A percentile compares a stretch with the other conserved stretches of the same genome.
Evolutionary conservation across 305 asterid genomes (phyloP).

Genomic region (Fraxinus platypoda): DNA sequence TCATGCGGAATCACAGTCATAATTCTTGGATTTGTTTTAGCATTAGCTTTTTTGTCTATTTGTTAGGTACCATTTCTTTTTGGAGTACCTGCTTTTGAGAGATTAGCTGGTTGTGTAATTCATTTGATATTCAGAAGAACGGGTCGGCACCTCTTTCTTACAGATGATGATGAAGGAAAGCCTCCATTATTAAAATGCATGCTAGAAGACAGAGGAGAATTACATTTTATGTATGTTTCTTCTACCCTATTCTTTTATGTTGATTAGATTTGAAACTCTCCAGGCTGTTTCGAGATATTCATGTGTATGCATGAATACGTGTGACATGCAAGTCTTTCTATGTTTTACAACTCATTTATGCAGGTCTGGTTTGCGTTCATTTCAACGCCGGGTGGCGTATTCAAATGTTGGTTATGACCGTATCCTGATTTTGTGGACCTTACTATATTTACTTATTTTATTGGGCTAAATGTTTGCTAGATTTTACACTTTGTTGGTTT

Average conservation of each 20-base stretch:
- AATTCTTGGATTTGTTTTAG: neutral
- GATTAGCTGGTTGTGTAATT: conserved; percentile 61
- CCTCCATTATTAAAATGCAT: conserved; percentile 81
- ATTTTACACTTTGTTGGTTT: neutral
- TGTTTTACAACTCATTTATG: conserved; percentile 21
- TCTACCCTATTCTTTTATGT: neutral
- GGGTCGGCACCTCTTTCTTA: conserved; percentile 90
- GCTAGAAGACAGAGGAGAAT: conserved; percentile 71
- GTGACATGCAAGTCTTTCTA: conserved; percentile 3
- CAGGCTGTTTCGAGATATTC: conserved; percentile 6
- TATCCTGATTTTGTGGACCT: conserved; percentile 47
- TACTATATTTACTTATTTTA: neutral
- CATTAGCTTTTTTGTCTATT: neutral
- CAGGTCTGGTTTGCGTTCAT: conserved; percentile 82
- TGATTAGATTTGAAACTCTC: conserved; percentile 2
- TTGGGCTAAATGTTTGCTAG: conserved; percentile 5
- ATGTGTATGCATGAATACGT: neutral
- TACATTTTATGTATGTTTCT: conserved; percentile 63
- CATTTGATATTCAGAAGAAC: conserved; percentile 95
- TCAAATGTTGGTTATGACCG: conserved; percentile 87
- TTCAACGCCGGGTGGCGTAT: conserved; percentile 77
- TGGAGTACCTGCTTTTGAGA: conserved; percentile 85
- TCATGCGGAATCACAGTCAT: conserved; percentile 1
- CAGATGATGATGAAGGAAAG: conserved; percentile 75
- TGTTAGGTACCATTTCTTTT: conserved; percentile 94